Conservation (phyloP, 768 basidiomycete species). For the Melanogaster broomeanus region DNA sequence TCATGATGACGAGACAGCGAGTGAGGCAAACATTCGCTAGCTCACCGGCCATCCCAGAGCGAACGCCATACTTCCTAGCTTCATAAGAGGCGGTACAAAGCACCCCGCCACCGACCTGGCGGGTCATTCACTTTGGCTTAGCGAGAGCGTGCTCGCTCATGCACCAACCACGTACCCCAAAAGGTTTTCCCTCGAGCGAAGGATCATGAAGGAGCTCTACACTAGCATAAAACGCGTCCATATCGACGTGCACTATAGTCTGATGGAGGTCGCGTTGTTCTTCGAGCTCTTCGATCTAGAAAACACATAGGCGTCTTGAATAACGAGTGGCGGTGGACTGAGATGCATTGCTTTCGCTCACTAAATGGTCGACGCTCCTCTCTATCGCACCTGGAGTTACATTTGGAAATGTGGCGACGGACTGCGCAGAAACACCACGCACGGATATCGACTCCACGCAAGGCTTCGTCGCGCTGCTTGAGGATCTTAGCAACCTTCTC, state of each 20-base stretch:
- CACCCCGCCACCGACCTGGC: slow-evolving; percentile 77
- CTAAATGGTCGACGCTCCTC: slow-evolving; percentile 65
- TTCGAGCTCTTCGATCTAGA: slow-evolving; percentile 68
- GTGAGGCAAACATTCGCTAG: background rate
- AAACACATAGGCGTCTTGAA: background rate
- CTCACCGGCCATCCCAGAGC: slow-evolving; percentile 94
- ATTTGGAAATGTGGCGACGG: background rate
- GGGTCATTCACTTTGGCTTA: slow-evolving; percentile 8
- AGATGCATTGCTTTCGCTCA: slow-evolving; percentile 37
- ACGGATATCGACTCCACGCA: slow-evolving; percentile 61
- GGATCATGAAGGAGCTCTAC: slow-evolving; percentile 74
- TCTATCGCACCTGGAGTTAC: slow-evolving; percentile 56
- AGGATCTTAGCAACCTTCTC: slow-evolving; percentile 72
- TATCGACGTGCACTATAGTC: slow-evolving; percentile 90
- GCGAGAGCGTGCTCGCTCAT: background rate
- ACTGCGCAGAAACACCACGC: slow-evolving; percentile 22
- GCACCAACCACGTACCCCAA: slow-evolving; percentile 53
- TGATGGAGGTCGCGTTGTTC: slow-evolving; percentile 76
- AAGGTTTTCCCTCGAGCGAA: slow-evolving; percentile 67
- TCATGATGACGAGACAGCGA: background rate
- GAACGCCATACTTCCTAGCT: slow-evolving; percentile 85
- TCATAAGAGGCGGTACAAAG: slow-evolving; percentile 91
- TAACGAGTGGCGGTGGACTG: background rate
- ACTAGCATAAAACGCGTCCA: slow-evolving; percentile 91
- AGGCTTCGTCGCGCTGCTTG: slow-evolving; percentile 58